Conservation (phyloP, 257 asterid species). For the Fraxinus anomala region DNA sequence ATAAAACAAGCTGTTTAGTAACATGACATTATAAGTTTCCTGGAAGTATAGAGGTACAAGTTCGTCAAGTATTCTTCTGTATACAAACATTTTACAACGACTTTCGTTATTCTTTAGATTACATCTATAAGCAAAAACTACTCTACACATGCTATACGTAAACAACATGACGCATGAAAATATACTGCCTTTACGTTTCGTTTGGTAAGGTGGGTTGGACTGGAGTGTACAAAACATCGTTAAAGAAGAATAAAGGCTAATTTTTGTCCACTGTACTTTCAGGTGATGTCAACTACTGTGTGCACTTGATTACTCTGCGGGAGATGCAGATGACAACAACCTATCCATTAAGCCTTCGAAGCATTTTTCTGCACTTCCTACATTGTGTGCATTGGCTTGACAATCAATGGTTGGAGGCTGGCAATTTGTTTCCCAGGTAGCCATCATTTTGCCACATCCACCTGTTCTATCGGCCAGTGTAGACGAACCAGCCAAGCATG, state of each 20-base stretch:
- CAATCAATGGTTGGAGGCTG: conserved; percentile 24
- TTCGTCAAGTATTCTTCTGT: not conserved
- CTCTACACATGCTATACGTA: not conserved
- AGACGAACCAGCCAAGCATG: conserved; percentile 25
- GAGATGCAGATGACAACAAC: conserved; percentile 17
- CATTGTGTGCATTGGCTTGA: conserved; percentile 25
- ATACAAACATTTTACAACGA: not conserved
- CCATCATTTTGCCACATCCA: conserved; percentile 20
- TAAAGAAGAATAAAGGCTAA: not conserved
- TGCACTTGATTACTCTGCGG: not conserved
- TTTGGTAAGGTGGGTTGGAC: not conserved
- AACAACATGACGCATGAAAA: not conserved
- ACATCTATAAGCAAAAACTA: not conserved
- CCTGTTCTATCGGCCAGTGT: not conserved
- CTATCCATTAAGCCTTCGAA: conserved; percentile 17
- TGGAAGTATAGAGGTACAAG: not conserved
- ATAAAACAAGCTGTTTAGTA: not conserved
- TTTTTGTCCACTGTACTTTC: not conserved
- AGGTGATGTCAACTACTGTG: not conserved
- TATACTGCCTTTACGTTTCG: not conserved
- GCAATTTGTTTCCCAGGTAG: conserved; percentile 25
- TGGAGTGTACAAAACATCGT: not conserved
- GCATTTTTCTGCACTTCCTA: conserved; percentile 15
- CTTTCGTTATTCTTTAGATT: not conserved
- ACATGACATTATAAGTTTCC: not conserved